Evolutionary conservation across 2,329 filamentous ascomycete species (phyloP), one percentile per base, ranked within the genome.

Genomic region (Penicillium sp.): DNA sequence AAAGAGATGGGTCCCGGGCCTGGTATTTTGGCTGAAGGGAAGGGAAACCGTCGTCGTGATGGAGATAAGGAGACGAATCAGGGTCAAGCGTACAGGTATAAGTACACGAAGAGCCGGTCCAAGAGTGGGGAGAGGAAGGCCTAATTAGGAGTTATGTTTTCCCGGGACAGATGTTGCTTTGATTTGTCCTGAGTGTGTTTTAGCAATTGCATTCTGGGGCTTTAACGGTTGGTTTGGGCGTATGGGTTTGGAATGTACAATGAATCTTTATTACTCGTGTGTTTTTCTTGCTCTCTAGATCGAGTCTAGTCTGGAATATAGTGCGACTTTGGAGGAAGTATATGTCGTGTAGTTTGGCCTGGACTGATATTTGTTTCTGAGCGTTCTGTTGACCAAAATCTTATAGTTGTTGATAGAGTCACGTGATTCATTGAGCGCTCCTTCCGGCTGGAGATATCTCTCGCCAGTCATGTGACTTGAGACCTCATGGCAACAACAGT

Each of bases 51-150:
- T 8, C 65, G 65, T 41, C 62, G 63, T 15, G 63, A 63, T 20
- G 64, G 57, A 3, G 61, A 64, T 40, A 50, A 43, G 2, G 60
- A 65, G 48, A 22, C 25, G 0, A 67, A 66, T 35, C 63, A 67
- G 22, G 60, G 66, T 3, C 70, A 74, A 58, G 69, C 63, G n/a
- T 76, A 77, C 61, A 66, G 64, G 48, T 77, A 77, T 55, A 74
- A 74, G 55, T 71, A 75, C 60, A 66, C 55, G 41, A 60, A 60
- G 41, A 46, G 50, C 37, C 57, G 55, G 45, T 49, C 63, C n/a
- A 57, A 45, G 50, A 59, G 51, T 49, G 42, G 45, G 9, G 60
- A 63, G 35, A 51, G 54, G 35, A 63, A 54, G 44, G 40, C 52
- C 23, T 64, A 57, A 45, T 37, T 45, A 31, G 6, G 15, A 26